Evolutionary conservation across 176 grass and related monocot species (phyloP).

Genomic region (Saccharum officinarum): DNA sequence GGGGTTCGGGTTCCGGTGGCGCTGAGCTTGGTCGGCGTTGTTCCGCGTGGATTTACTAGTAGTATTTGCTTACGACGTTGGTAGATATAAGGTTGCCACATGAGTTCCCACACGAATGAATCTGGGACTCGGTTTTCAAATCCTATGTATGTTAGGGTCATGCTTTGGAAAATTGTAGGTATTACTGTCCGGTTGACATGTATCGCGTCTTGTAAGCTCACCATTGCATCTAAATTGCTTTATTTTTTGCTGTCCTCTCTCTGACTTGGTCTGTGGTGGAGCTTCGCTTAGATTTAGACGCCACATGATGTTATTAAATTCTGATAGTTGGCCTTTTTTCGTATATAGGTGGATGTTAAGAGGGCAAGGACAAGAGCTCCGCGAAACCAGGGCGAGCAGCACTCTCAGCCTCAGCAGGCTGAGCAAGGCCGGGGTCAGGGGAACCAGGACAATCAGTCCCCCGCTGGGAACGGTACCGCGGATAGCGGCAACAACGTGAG

Average conservation of each 20-base stretch:
- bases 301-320: neutral
- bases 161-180: neutral
- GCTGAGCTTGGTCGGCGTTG: neutral
- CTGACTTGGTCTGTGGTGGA: neutral
- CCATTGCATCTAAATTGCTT: neutral
- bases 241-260: neutral
- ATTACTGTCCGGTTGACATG: neutral
- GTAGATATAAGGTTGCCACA: neutral
- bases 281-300: neutral
- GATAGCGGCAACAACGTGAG: neutral
- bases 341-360: constrained; percentile 69
- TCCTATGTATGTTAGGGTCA: neutral
- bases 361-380: constrained; percentile 53
- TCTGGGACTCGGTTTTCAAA: neutral
- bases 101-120: neutral
- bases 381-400: constrained; percentile 31
- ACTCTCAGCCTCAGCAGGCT: constrained; percentile 29
- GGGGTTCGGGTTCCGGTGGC: neutral
- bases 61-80: neutral
- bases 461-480: neutral
- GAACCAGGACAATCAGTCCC: constrained; percentile 5
- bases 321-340: neutral
- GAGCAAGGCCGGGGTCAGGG: constrained; percentile 32
- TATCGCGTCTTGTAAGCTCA: neutral
- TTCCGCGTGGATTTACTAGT: neutral